phyloP scores from a whole-genome alignment of 1,139 yeast genomes.

The Eremothecium coryli region DNA sequence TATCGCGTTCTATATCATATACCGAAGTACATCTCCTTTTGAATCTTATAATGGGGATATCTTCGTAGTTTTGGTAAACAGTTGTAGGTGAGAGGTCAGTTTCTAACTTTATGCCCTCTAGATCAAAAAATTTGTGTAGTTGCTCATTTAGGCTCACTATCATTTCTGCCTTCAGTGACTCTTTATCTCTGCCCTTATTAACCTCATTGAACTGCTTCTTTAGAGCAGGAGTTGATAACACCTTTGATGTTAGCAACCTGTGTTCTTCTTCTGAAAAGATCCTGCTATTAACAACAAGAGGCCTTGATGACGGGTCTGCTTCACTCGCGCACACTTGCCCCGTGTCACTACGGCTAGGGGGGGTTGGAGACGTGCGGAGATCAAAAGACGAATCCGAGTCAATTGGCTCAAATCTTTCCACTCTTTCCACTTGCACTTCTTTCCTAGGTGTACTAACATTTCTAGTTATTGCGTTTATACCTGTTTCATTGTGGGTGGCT shows the following conservation, averaged over 20 bases:
- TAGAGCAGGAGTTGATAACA: constrained; percentile 3
- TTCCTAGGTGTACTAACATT: background rate
- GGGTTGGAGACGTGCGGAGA: background rate
- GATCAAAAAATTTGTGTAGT: constrained; percentile 18
- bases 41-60: constrained; percentile 30
- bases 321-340: constrained; percentile 4
- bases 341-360: background rate
- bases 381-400: constrained; percentile 2
- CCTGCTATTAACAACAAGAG: constrained; percentile 12
- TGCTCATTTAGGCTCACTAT: constrained; percentile 32
- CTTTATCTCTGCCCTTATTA: constrained; percentile 43
- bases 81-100: constrained; percentile 27
- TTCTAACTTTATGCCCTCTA: constrained; percentile 14
- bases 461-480: background rate
- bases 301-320: background rate
- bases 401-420: background rate
- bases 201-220: constrained; percentile 37
- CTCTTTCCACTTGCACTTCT: background rate
- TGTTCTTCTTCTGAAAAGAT: constrained; percentile 19
- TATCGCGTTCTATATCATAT: constrained; percentile 39
- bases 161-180: constrained; percentile 45
- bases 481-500: background rate
- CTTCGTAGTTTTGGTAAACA: constrained; percentile 20
- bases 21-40: constrained; percentile 31
- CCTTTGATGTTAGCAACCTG: constrained; percentile 7